Base-by-base conservation (phyloP, 768 basidiomycete species). In the Mycena olivaceomarginata region DNA sequence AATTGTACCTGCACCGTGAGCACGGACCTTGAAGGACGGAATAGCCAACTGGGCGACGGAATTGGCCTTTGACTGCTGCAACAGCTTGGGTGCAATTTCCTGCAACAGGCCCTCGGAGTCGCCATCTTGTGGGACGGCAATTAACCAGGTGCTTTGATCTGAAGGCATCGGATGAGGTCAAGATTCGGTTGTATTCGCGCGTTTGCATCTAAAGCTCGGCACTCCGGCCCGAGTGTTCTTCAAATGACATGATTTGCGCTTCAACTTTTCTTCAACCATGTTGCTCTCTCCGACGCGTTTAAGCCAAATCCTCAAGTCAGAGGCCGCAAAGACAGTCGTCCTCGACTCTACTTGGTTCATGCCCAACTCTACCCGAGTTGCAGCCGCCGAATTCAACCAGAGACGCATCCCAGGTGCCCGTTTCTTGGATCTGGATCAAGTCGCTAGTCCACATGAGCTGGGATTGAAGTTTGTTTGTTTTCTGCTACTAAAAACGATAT, bases 121-220 rank as follows among this genome's bases (percentile, higher is more conserved):
- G 22, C 96, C 96, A 84, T 97, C 94, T 78, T 93, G 91, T 15
- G 98, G 98, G 4, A 96, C 92, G 57, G 97, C 90, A 76, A 98
- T 90, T 79, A 99, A 87, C 98, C 98, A 99, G 80, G 97, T 98
- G 79, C 95, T 95, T 85, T 98, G 94, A 89, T 98, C 97, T 83
- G 97, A 98, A 74, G 97, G 97, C 97, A 98, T 98, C 18, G 51
- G n/a, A 53, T 53, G 51, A 20, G 51, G 11, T 45, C 43, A 45
- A 45, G 15, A 45, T 72, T 66, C 4, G 37, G 71, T 73, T 67
- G 73, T 79, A 80, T 72, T 80, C 84, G 77, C 82, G 80, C 81
- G 73, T 78, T 82, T 68, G 51, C n/a, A 48, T 73, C 51, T 65
- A 56, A 53, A 25, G 51, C 41, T 11, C 45, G 22, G 25, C 9